A percentile compares a stretch with the other conserved stretches of the same genome.
Evolutionary conservation across 1,284 basidiomycete species (phyloP).

Genomic region (Ceratobasidium papillatum): DNA sequence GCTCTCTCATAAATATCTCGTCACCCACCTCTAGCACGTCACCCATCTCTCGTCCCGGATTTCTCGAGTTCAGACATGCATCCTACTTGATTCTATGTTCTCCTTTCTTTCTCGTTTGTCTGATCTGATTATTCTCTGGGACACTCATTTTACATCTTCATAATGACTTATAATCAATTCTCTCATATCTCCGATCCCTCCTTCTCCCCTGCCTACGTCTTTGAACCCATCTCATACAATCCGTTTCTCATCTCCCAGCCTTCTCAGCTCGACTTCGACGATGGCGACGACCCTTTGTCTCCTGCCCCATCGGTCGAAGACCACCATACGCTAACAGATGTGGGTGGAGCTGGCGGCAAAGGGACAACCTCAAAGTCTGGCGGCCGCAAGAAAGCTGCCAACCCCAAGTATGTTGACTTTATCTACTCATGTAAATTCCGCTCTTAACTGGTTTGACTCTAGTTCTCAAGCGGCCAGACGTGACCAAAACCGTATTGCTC

Average conservation of each 20-base stretch:
- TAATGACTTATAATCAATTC: conserved; percentile 18
- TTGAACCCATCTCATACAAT: neutral
- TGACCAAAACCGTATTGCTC: conserved; percentile 92
- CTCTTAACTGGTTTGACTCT: conserved; percentile 22
- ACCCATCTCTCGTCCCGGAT: neutral
- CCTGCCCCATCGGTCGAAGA: conserved; percentile 30
- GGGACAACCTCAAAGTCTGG: conserved; percentile 33
- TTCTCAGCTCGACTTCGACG: conserved; percentile 28
- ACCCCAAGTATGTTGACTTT: conserved; percentile 37
- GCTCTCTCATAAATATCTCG: conserved; percentile 12
- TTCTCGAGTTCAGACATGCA: conserved; percentile 36
- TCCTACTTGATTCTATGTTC: conserved; percentile 31
- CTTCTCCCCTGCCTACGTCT: conserved; percentile 5
- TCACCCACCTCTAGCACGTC: neutral
- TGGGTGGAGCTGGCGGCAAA: neutral
- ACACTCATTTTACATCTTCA: conserved; percentile 26
- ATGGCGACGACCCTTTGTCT: conserved; percentile 25
- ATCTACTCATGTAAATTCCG: neutral
- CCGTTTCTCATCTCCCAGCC: neutral
- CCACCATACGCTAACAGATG: neutral
- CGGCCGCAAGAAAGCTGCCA: conserved; percentile 39
- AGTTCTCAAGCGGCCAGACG: conserved; percentile 85
- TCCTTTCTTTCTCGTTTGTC: conserved; percentile 20
- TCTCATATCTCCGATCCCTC: conserved; percentile 4
- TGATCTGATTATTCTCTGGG: conserved; percentile 28